phyloP scores from a whole-genome alignment of 1,284 basidiomycete genomes.

The Cerrena zonata region DNA sequence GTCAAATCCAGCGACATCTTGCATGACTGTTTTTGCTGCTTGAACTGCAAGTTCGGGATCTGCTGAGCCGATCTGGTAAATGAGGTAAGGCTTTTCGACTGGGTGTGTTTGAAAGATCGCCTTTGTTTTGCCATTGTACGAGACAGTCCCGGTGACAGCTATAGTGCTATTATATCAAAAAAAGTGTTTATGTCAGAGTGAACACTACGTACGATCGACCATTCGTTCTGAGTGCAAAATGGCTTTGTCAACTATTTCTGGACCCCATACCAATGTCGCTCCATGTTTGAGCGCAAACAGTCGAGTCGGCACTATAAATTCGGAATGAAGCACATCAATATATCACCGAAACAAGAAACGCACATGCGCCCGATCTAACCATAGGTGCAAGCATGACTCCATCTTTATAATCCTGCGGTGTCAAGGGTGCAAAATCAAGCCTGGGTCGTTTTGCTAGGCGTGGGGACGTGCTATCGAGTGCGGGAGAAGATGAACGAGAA shows the following conservation, averaged over 20 bases:
- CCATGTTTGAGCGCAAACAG: slow-evolving; percentile 88
- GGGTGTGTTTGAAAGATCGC: slow-evolving; percentile 93
- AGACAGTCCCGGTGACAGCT: slow-evolving; percentile 86
- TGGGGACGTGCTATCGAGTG: not conserved
- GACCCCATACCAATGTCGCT: slow-evolving; percentile 93
- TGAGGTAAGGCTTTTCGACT: slow-evolving; percentile 84
- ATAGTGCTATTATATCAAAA: too few species aligned
- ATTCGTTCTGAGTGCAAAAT: slow-evolving; percentile 80
- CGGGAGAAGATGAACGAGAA: slow-evolving; percentile 42
- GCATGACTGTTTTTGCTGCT: slow-evolving; percentile 80
- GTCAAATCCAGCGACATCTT: slow-evolving; percentile 91
- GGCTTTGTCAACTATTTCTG: slow-evolving; percentile 94
- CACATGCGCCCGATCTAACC: slow-evolving; percentile 88
- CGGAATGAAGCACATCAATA: slow-evolving; percentile 2
- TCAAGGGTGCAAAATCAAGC: slow-evolving; percentile 44
- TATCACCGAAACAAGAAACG: slow-evolving; percentile 27
- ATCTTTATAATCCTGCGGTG: slow-evolving; percentile 66
- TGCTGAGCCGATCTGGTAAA: slow-evolving; percentile 90
- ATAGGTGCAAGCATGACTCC: slow-evolving; percentile 89
- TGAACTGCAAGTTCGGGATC: slow-evolving; percentile 86
- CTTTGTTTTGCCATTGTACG: slow-evolving; percentile 76
- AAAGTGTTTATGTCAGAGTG: too few species aligned
- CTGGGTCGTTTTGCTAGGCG: slow-evolving; percentile 51
- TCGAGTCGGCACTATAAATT: slow-evolving; percentile 68
- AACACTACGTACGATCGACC: slow-evolving; percentile 69